These are phyloP conservation scores for Avena atlantica DNA, from an alignment of 176 grass and related monocot genomes.

Conservation along the genomic window DNA sequence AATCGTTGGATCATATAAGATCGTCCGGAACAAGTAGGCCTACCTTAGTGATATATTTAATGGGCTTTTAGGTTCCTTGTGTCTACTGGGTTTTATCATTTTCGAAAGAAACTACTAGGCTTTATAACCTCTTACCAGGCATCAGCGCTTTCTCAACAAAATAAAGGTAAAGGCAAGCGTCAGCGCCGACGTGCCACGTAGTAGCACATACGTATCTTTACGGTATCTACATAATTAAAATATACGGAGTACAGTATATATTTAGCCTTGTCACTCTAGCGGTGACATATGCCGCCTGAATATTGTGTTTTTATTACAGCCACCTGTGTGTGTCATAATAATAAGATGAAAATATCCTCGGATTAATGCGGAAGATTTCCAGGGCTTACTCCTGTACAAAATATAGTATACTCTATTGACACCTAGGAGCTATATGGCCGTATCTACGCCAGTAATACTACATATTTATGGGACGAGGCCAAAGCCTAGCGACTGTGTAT, in stretches of 20 bases:
- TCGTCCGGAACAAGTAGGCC: not conserved
- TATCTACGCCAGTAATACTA: not conserved
- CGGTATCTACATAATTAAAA: too few relatives aligned
- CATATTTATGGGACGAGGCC: not conserved
- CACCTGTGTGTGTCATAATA: not conserved
- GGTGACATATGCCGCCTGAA: not conserved
- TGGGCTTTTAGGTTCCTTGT: not conserved
- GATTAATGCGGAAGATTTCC: not conserved
- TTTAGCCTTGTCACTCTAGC: not conserved
- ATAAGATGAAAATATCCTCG: not conserved
- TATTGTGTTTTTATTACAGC: not conserved
- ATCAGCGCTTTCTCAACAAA: too few relatives aligned
- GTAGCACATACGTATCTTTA: too few relatives aligned
- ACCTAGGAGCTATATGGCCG: not conserved
- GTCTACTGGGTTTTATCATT: not conserved
- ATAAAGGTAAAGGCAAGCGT: too few relatives aligned
- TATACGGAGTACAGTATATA: too few relatives aligned
- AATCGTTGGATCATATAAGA: constrained; percentile 31
- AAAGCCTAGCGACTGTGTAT: not conserved
- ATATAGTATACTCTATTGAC: not conserved
- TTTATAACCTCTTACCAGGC: too few relatives aligned
- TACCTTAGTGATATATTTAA: not conserved
- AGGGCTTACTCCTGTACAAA: not conserved
- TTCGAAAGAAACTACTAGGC: too few relatives aligned
- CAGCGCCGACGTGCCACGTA: too few relatives aligned